Percentiles rank a stretch among this genome's conserved stretches.
Conservation (phyloP, 768 basidiomycete species). For the Lentinula edodes region DNA sequence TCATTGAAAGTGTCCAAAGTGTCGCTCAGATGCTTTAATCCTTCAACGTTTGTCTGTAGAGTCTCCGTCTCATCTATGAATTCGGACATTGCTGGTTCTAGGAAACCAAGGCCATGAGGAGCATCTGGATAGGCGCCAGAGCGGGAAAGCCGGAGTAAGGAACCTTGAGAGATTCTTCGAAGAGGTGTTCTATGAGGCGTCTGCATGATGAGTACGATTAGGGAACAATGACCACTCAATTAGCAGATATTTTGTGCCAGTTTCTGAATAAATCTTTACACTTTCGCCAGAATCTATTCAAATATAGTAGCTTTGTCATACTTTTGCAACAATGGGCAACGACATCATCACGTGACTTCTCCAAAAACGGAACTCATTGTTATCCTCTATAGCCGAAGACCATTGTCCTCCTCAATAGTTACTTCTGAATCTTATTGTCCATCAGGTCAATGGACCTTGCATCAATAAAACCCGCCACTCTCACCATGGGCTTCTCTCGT, state of each 20-base stretch:
- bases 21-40: slow-evolving; percentile 64
- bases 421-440: neutral
- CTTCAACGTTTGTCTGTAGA: slow-evolving; percentile 69
- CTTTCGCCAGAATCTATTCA: neutral
- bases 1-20: slow-evolving; percentile 87
- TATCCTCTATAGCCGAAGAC: neutral
- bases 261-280: neutral
- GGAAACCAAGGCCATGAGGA: slow-evolving; percentile 79
- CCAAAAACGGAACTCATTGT: neutral
- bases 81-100: slow-evolving; percentile 80
- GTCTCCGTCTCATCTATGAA: slow-evolving; percentile 85
- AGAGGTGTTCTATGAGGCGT: slow-evolving; percentile 77
- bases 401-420: slow-evolving; percentile 2
- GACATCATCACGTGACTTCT: neutral
- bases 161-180: slow-evolving; percentile 86
- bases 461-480: neutral
- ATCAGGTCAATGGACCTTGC: neutral
- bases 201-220: neutral
- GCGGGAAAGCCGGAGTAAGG: slow-evolving; percentile 78
- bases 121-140: slow-evolving; percentile 70
- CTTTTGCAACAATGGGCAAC: neutral
- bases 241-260: neutral
- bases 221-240: neutral
- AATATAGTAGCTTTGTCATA: neutral
- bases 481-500: neutral